Base-by-base conservation (phyloP, 1,284 basidiomycete genomes). In the Trichosporon asahii region DNA sequence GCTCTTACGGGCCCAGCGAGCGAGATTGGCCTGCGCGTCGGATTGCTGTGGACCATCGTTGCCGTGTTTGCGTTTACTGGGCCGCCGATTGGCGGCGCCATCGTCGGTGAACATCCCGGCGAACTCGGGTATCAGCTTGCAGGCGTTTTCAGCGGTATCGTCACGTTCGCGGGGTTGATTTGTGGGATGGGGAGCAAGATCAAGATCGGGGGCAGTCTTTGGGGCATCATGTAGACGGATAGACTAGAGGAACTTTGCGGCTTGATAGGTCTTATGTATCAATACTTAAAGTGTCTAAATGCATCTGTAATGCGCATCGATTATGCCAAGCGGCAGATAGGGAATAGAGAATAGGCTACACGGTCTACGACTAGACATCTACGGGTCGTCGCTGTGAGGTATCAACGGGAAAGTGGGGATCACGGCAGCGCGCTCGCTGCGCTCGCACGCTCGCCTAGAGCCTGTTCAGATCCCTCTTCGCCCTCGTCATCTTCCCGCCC, bases 391-490 rank as follows among this genome's bases (percentile, higher is more conserved):
- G 40, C 15, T 44, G 18, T 44, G 18, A 14, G 37, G 37, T 40
- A 40, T 40, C n/a, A n/a, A n/a, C n/a, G n/a, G n/a, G n/a, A n/a
- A n/a, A n/a, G n/a, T n/a, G n/a, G n/a, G n/a, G n/a, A n/a, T n/a
- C n/a, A n/a, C n/a, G n/a, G n/a, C n/a, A n/a, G n/a, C n/a, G n/a
- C n/a, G n/a, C 21, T 23, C 21, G 49, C 49, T 49, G 23, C 49
- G 25, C 23, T 55, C 25, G 25, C 27, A 5, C 23, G 8, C 9
- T 9, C 14, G 57, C 27, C 1, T 14, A 74, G 55, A 81, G 66
- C 79, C 88, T 87, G 77, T 92, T 92, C 85, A 97, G 83, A 82
- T 95, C 89, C 79, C 88, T 89, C 85, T 91, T 92, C 3, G 94
- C 89, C 53, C 85, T 83, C n/a, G 87, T 87, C 70, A 98, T 86